These are phyloP conservation scores for Onygena corvina DNA, from an alignment of 2,329 filamentous ascomycete genomes.

Conservation along the genomic window DNA sequence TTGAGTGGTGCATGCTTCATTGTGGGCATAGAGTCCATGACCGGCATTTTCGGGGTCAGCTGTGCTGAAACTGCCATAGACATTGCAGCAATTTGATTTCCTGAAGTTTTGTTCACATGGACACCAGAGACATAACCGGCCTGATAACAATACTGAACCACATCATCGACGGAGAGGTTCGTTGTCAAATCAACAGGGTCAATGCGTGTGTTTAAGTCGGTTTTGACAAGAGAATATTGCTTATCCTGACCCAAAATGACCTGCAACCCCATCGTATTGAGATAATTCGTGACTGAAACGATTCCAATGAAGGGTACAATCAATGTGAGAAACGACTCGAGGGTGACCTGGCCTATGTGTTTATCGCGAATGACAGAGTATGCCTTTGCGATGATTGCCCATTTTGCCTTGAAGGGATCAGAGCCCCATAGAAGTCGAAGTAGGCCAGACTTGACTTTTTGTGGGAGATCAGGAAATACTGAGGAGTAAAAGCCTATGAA, in stretches of 20 bases:
- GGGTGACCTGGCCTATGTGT: constrained; percentile 36
- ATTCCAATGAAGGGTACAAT: constrained; percentile 39
- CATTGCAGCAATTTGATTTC: constrained; percentile 13
- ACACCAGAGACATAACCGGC: constrained; percentile 21
- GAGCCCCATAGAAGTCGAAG: constrained; percentile 40
- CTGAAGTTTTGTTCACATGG: constrained; percentile 9
- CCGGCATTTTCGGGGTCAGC: constrained; percentile 11
- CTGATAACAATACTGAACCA: constrained; percentile 25
- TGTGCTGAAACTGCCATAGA: constrained; percentile 22
- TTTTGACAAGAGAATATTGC: constrained; percentile 18
- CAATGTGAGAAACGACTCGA: constrained; percentile 38
- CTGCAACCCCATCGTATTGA: constrained; percentile 38
- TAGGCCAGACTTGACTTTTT: constrained; percentile 43
- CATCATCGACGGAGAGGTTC: constrained; percentile 24
- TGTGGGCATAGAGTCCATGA: constrained; percentile 10
- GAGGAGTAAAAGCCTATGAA: constrained; percentile 37
- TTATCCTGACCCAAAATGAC: constrained; percentile 25
- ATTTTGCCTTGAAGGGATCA: constrained; percentile 41
- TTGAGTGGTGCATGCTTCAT: constrained; percentile 10
- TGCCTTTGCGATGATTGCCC: constrained; percentile 43
- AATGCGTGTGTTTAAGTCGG: constrained; percentile 14
- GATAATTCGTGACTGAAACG: constrained; percentile 36
- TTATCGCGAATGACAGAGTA: constrained; percentile 45
- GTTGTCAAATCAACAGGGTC: constrained; percentile 20
- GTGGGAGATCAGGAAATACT: constrained; percentile 37